Conservation (phyloP, 768 basidiomycete species). For the Tylopilus plumbeoviolaceoides region DNA sequence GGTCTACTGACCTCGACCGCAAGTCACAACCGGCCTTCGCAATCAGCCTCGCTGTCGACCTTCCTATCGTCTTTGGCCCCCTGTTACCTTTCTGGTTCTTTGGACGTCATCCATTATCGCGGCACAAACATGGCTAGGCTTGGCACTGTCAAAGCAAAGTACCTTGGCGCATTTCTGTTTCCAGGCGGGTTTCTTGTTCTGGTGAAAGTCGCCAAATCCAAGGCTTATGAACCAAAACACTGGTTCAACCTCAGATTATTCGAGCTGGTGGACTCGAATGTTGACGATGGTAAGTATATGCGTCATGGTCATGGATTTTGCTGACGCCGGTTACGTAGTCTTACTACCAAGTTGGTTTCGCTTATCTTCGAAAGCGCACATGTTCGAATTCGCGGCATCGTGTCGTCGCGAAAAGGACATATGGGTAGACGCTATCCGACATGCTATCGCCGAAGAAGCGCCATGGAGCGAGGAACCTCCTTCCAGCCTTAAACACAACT, state of each 20-base stretch:
- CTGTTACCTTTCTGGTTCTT: constrained; percentile 76
- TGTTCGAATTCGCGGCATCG: constrained; percentile 83
- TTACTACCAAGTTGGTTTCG: constrained; percentile 81
- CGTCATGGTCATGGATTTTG: not conserved
- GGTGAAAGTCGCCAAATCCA: constrained; percentile 79
- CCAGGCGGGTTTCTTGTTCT: constrained; percentile 80
- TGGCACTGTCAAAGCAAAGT: constrained; percentile 69
- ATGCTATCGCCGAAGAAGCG: constrained; percentile 40
- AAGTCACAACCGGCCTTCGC: constrained; percentile 27
- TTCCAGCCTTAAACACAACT: constrained; percentile 54
- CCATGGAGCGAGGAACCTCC: constrained; percentile 59
- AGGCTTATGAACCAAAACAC: constrained; percentile 79
- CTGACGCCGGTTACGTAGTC: constrained; percentile 40
- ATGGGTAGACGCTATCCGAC: constrained; percentile 74
- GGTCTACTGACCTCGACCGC: constrained; percentile 28
- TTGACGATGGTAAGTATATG: constrained; percentile 69
- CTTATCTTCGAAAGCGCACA: constrained; percentile 61
- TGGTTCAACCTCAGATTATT: constrained; percentile 82
- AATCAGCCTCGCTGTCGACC: constrained; percentile 41
- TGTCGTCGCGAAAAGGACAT: constrained; percentile 80
- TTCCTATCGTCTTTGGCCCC: constrained; percentile 75
- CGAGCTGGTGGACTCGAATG: constrained; percentile 62
- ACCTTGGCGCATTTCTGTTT: constrained; percentile 89
- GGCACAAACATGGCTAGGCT: constrained; percentile 39
- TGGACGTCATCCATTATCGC: constrained; percentile 81